Evolutionary conservation across 805 yeast species (phyloP), one percentile per base, ranked within the genome.

Genomic region (Zygoascus tannicola): DNA sequence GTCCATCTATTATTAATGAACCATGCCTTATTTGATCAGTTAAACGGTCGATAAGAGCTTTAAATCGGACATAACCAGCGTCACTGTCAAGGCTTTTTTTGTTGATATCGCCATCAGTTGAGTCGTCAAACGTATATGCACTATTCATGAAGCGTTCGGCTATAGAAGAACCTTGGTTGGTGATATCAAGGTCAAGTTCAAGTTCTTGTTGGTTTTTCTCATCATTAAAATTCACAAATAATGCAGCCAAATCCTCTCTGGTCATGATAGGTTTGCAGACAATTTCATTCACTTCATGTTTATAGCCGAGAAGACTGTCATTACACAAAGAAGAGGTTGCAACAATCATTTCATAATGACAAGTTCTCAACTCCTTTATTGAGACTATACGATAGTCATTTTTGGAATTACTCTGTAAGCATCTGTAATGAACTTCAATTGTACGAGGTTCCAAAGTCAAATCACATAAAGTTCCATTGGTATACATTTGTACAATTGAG

Each of bases 391-490:
- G 56, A 12, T 8, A 26, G 30, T 26, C 7, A 38, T 57, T 56
- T 3, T 50, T 53, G 21, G 48, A 48, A 16, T 56, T 53, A 10
- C 54, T 52, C 2, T 69, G 68, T 46, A 72, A 73, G 58, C 90
- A 82, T 30, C 67, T 64, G 55, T 75, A 80, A 40, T 70, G 71
- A 4, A 82, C 62, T 44, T 79, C 82, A 3, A 75, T 64, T 3
- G 66, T 55, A 42, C 90, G 68, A 2, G 73, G 73, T 22, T 62
- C 56, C 2, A 68, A 68, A 0, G 84, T 79, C 38, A 77, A 56
- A 52, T 78, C 84, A 60, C 92, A 82, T 2, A 64, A 43, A 18
- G 72, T 71, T 5, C 90, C 92, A 58, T 63, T 44, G 46, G 62
- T 62, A 57, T 79, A 56, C 10, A 60, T 49, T 34, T 62, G 66